Conservation (phyloP, 1,284 basidiomycete species). For the Cutaneotrichosporon cavernicola region DNA sequence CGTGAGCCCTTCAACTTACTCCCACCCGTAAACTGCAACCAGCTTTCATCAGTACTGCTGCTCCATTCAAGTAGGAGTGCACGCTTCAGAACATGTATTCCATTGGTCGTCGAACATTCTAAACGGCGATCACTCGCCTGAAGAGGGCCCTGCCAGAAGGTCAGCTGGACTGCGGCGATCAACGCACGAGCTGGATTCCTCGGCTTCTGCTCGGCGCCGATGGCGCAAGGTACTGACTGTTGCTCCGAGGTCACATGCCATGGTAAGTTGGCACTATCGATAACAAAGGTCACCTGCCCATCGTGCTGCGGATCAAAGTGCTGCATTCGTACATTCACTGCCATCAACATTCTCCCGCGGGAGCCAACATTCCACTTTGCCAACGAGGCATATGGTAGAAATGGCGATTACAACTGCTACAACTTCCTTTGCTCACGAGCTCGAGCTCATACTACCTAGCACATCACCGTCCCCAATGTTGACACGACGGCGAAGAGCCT, state of each 20-base stretch:
- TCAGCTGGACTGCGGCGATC: background rate
- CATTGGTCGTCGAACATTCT: background rate
- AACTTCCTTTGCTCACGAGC: background rate
- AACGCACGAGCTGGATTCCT: background rate
- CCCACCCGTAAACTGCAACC: too few species aligned
- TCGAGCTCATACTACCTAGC: background rate
- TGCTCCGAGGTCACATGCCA: background rate
- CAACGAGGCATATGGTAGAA: background rate
- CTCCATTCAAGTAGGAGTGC: too few species aligned
- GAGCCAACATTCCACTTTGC: conserved; percentile 1
- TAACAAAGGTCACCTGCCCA: too few species aligned
- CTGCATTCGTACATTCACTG: background rate
- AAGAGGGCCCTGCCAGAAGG: background rate
- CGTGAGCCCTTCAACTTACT: too few species aligned
- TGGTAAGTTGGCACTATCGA: too few species aligned
- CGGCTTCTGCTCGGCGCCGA: conserved; percentile 1
- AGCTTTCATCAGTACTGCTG: too few species aligned
- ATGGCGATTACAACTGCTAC: conserved; percentile 1
- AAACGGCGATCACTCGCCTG: background rate
- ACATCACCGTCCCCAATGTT: background rate
- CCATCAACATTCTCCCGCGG: background rate
- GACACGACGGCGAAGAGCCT: background rate
- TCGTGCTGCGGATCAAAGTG: background rate
- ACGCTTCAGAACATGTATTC: too few species aligned
- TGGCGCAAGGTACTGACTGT: background rate